Evolutionary conservation across 1,284 basidiomycete species (phyloP).

Genomic region (Sanghuangporus baumii): DNA sequence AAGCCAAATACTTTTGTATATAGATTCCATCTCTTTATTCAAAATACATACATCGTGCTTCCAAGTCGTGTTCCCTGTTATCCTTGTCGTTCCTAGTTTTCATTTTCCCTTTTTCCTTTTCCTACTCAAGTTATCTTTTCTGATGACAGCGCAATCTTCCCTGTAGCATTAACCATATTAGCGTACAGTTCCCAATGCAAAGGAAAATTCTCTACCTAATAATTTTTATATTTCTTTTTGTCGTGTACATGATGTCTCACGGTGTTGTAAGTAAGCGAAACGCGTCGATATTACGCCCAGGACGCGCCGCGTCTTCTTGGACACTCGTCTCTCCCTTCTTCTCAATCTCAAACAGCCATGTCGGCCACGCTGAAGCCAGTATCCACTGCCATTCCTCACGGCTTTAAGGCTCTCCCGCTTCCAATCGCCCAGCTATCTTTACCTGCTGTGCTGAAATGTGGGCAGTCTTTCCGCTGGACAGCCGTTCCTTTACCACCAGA

Average conservation of each 20-base stretch:
- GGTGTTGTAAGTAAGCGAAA: not conserved
- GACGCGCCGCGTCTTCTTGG: slow-evolving; percentile 2
- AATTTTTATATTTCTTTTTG: not conserved
- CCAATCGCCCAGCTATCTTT: slow-evolving; percentile 63
- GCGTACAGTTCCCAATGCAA: no score
- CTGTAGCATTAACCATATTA: no score
- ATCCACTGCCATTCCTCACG: slow-evolving; percentile 24
- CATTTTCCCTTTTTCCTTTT: not conserved
- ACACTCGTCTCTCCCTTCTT: not conserved
- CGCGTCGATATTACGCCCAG: not conserved
- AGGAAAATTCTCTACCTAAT: no score
- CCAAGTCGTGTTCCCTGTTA: no score
- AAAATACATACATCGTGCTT: no score
- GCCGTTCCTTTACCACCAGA: slow-evolving; percentile 36
- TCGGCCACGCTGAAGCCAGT: not conserved
- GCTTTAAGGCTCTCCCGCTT: slow-evolving; percentile 57
- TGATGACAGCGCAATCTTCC: no score
- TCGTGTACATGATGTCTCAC: not conserved
- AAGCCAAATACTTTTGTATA: not conserved
- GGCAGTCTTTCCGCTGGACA: slow-evolving; percentile 79
- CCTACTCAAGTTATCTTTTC: not conserved
- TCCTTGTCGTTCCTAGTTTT: not conserved
- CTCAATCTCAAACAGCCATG: slow-evolving; percentile 11
- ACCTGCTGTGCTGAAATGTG: slow-evolving; percentile 68
- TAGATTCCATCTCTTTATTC: no score